These are phyloP conservation scores for Nicotiana knightiana DNA, from an alignment of 257 asterid genomes.

Conservation along the genomic window DNA sequence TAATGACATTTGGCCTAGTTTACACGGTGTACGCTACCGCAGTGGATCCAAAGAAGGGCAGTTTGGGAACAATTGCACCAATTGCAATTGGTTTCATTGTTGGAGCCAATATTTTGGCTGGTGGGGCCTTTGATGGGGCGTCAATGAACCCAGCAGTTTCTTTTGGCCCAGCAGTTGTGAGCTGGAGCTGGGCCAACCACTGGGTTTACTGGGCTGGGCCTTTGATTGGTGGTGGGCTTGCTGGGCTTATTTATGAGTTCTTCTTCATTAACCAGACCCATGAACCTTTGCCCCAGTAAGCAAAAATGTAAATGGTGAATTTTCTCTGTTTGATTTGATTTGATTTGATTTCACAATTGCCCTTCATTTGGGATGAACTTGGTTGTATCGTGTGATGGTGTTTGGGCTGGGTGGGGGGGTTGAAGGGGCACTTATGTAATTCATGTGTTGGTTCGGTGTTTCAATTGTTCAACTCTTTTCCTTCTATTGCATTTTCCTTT, in stretches of 20 bases:
- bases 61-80: conserved; percentile 43
- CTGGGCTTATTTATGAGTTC: conserved; percentile 36
- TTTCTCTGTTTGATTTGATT: background rate
- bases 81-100: conserved; percentile 46
- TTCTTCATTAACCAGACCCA: conserved; percentile 32
- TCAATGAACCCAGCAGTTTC: conserved; percentile 43
- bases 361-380: background rate
- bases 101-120: conserved; percentile 44
- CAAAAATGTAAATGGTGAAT: background rate
- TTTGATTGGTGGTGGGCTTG: conserved; percentile 44
- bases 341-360: background rate
- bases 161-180: conserved; percentile 38
- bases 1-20: conserved; percentile 44
- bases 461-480: background rate
- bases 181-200: conserved; percentile 40
- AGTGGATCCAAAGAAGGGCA: conserved; percentile 43
- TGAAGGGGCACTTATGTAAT: background rate
- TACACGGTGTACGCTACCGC: conserved; percentile 53
- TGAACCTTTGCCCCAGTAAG: conserved; percentile 29
- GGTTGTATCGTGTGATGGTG: background rate
- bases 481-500: no score
- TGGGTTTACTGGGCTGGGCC: conserved; percentile 54
- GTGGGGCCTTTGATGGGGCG: conserved; percentile 39
- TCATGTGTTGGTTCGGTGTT: background rate
- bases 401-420: background rate